phyloP scores from a whole-genome alignment of 2,329 filamentous ascomycete genomes.

The Pseudocercospora vitis region DNA sequence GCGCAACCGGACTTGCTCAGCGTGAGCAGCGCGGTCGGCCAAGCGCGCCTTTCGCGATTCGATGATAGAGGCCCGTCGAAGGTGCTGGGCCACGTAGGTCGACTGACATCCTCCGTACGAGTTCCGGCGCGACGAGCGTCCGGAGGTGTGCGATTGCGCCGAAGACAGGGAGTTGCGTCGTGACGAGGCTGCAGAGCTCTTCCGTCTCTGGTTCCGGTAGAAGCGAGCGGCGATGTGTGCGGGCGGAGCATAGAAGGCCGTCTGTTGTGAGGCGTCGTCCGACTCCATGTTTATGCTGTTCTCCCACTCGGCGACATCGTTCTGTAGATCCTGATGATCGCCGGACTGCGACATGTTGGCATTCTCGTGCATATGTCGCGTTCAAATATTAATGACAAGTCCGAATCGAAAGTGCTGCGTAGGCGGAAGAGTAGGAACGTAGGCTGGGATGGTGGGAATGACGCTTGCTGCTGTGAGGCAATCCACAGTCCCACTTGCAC shows the following conservation, averaged over 20 bases:
- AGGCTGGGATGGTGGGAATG: not conserved
- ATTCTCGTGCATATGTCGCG: slow-evolving; percentile 10
- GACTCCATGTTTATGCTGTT: slow-evolving; percentile 9
- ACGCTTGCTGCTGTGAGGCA: slow-evolving; percentile 8
- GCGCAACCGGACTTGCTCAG: slow-evolving; percentile 76
- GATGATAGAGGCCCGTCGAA: slow-evolving; percentile 76
- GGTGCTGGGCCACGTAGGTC: slow-evolving; percentile 74
- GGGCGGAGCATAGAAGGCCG: slow-evolving; percentile 61
- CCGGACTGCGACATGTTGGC: slow-evolving; percentile 13
- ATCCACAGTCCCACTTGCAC: no score
- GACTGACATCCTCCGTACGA: slow-evolving; percentile 56
- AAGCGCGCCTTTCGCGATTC: slow-evolving; percentile 77
- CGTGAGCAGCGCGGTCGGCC: slow-evolving; percentile 77
- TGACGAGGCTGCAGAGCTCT: slow-evolving; percentile 74
- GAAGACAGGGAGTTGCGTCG: slow-evolving; percentile 79
- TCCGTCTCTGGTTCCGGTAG: slow-evolving; percentile 67
- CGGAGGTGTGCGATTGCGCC: slow-evolving; percentile 64
- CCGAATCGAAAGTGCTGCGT: not conserved
- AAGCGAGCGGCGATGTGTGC: slow-evolving; percentile 77
- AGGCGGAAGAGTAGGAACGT: not conserved
- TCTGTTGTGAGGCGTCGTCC: slow-evolving; percentile 19
- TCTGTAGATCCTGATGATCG: slow-evolving; percentile 2
- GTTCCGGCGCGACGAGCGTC: slow-evolving; percentile 53
- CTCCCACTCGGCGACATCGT: slow-evolving; percentile 3
- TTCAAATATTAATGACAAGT: no score